phyloP scores from a whole-genome alignment of 2,329 filamentous ascomycete species.

The Aspergillus uvarum region DNA sequence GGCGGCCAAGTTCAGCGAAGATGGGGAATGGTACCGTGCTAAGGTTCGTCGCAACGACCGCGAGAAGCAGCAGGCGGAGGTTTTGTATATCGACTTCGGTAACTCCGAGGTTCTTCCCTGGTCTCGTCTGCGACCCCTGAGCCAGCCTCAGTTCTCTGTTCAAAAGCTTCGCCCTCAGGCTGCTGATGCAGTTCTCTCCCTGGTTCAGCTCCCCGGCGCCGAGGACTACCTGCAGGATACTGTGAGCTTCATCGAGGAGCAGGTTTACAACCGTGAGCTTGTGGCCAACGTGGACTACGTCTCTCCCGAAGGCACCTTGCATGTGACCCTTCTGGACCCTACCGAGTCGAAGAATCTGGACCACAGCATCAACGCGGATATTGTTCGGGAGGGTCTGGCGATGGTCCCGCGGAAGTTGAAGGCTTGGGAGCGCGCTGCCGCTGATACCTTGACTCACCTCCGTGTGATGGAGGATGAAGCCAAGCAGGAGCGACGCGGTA shows the following conservation, averaged over 20 bases:
- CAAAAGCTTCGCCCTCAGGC: conserved; percentile 87
- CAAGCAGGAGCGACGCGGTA: conserved; percentile 76
- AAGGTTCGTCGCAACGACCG: conserved; percentile 91
- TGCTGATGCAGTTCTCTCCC: conserved; percentile 79
- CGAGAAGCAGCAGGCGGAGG: conserved; percentile 80
- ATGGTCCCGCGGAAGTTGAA: conserved; percentile 92
- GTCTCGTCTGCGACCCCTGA: conserved; percentile 77
- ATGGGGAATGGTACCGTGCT: conserved; percentile 92
- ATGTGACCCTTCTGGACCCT: conserved; percentile 85
- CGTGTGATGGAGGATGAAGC: conserved; percentile 73
- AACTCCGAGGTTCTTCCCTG: conserved; percentile 89
- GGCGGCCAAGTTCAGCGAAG: conserved; percentile 83
- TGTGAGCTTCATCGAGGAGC: conserved; percentile 69
- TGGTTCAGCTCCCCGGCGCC: conserved; percentile 81
- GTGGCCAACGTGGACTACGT: conserved; percentile 90
- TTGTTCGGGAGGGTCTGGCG: conserved; percentile 78
- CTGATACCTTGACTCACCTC: conserved; percentile 69
- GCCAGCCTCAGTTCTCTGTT: conserved; percentile 72
- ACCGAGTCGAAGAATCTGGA: conserved; percentile 61
- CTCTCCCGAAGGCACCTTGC: conserved; percentile 75
- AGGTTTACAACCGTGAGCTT: conserved; percentile 72
- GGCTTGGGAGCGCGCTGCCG: conserved; percentile 80
- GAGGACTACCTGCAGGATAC: conserved; percentile 82
- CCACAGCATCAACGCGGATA: conserved; percentile 85
- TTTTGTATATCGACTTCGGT: conserved; percentile 94